These are phyloP conservation scores for Kalmusia sp. DNA, from an alignment of 2,329 filamentous ascomycete species.

Conservation along the genomic window DNA sequence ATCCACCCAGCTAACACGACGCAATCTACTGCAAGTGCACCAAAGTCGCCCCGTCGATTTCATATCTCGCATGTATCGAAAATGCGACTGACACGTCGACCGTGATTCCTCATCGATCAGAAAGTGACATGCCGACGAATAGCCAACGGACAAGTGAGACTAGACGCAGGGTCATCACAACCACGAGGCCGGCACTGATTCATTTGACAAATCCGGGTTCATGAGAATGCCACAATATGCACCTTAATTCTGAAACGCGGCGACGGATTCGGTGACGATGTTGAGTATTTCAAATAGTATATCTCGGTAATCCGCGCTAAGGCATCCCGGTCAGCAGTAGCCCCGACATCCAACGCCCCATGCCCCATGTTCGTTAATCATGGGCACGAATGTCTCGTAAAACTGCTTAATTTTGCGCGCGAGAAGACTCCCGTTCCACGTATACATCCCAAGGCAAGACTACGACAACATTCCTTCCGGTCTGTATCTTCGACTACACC, in stretches of 20 bases:
- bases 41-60: not conserved
- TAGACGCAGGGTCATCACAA: constrained; percentile 10
- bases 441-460: not conserved
- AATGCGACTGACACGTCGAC: not conserved
- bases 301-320: constrained; percentile 25
- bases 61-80: not conserved
- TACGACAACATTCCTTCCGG: not conserved
- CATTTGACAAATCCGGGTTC: constrained; percentile 29
- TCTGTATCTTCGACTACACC: not conserved
- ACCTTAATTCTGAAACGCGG: constrained; percentile 20
- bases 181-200: constrained; percentile 19
- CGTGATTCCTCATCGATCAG: not conserved
- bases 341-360: constrained; percentile 22
- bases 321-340: constrained; percentile 17
- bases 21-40: not conserved
- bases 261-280: constrained; percentile 19
- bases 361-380: constrained; percentile 1
- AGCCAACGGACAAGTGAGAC: constrained; percentile 4
- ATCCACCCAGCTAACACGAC: not conserved
- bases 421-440: not conserved
- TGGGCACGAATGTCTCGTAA: constrained; percentile 13
- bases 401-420: constrained; percentile 4
- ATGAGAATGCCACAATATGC: constrained; percentile 15
- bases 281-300: constrained; percentile 39
- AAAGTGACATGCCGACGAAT: not conserved